Evolutionary conservation across 164 flowering plant genomes (phyloP).

Genomic region (Aristolochia contorta): DNA sequence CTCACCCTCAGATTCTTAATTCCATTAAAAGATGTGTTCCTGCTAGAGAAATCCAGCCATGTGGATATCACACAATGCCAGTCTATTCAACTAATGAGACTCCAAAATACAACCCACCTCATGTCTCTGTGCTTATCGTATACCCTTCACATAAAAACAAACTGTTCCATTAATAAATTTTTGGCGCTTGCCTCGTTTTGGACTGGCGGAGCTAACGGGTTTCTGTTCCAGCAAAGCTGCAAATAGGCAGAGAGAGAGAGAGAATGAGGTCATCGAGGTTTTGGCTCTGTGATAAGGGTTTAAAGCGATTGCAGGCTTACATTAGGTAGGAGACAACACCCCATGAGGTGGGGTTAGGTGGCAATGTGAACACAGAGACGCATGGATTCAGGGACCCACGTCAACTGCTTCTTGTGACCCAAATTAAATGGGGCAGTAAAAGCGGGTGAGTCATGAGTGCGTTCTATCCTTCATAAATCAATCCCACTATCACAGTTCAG

Average conservation of each 20-base stretch:
- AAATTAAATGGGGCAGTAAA: not conserved
- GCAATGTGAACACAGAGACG: not conserved
- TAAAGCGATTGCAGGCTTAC: not conserved
- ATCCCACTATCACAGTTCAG: not conserved
- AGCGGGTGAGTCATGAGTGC: not conserved
- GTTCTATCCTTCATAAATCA: not conserved
- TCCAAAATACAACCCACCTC: too few relatives aligned
- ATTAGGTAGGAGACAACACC: not conserved
- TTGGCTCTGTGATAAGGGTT: not conserved
- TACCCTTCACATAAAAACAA: too few relatives aligned
- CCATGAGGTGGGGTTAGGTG: not conserved
- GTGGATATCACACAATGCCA: too few relatives aligned
- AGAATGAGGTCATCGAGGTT: not conserved
- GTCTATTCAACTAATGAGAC: too few relatives aligned
- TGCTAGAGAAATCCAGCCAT: too few relatives aligned
- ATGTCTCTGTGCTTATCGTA: too few relatives aligned
- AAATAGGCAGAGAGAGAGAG: not conserved
- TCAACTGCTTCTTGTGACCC: slow-evolving; percentile 1
- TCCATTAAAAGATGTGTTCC: too few relatives aligned
- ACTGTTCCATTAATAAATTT: too few relatives aligned
- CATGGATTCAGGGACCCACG: not conserved
- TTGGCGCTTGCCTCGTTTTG: too few relatives aligned
- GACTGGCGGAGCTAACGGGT: too few relatives aligned
- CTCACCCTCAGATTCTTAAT: too few relatives aligned
- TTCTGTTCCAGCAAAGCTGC: not conserved